These are phyloP conservation scores for Stephania japonica DNA, from an alignment of 164 flowering plant species.

Conservation along the genomic window DNA sequence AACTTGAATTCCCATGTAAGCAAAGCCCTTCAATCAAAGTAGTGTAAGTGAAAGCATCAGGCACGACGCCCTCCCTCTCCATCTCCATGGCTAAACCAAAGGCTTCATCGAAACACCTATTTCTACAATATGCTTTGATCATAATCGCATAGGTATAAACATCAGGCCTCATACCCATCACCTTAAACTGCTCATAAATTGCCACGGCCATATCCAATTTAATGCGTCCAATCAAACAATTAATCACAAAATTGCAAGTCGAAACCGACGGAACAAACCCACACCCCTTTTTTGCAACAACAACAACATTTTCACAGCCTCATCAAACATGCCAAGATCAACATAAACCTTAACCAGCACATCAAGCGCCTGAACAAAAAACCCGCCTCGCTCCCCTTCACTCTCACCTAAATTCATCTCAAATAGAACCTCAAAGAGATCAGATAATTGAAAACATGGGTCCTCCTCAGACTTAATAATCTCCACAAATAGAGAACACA, in stretches of 20 bases:
- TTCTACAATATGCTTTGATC: slow-evolving; percentile 51
- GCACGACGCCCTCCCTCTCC: slow-evolving; percentile 40
- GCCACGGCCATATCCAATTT: slow-evolving; percentile 36
- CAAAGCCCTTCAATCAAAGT: slow-evolving; percentile 62
- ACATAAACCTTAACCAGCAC: slow-evolving; percentile 51
- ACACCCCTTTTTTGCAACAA: slow-evolving; percentile 14
- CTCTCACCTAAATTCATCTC: slow-evolving; percentile 18
- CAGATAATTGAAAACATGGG: slow-evolving; percentile 28
- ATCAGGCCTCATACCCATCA: slow-evolving; percentile 47
- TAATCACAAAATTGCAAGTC: slow-evolving; percentile 58
- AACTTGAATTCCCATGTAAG: slow-evolving; percentile 23
- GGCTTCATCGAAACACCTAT: slow-evolving; percentile 45
- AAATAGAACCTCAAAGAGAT: slow-evolving; percentile 37
- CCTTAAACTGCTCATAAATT: slow-evolving; percentile 42
- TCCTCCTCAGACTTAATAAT: slow-evolving; percentile 29
- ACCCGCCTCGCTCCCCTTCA: slow-evolving; percentile 1
- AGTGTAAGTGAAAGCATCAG: slow-evolving; percentile 36
- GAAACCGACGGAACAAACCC: slow-evolving; percentile 39
- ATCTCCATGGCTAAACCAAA: slow-evolving; percentile 38
- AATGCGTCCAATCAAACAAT: slow-evolving; percentile 40
- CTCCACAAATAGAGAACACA: slow-evolving; percentile 47
- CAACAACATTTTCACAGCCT: slow-evolving; percentile 47
- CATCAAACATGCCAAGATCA: slow-evolving; percentile 45
- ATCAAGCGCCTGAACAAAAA: slow-evolving; percentile 31
- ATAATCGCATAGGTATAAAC: slow-evolving; percentile 50